Conservation (phyloP, 768 basidiomycete species). For the Pulveroboletus sp. region DNA sequence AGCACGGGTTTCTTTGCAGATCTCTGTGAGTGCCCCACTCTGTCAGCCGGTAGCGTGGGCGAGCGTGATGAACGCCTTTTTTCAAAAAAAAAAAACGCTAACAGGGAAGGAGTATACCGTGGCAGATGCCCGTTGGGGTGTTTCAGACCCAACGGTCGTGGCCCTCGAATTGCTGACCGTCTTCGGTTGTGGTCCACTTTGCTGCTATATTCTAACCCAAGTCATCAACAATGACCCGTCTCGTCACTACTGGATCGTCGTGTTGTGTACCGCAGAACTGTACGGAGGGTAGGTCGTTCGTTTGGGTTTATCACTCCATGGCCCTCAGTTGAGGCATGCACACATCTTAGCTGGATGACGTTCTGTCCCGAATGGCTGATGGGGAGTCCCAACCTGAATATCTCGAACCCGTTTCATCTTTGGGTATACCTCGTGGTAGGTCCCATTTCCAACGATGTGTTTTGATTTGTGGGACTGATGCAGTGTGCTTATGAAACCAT, state of each 20-base stretch:
- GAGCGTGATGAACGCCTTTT: no score
- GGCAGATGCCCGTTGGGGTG: conserved; percentile 80
- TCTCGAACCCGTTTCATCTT: conserved; percentile 62
- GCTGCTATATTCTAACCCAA: conserved; percentile 65
- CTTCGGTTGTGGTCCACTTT: conserved; percentile 64
- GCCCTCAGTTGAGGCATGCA: neutral
- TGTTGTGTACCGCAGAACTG: conserved; percentile 68
- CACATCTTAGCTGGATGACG: conserved; percentile 66
- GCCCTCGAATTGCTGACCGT: conserved; percentile 83
- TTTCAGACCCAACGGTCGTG: conserved; percentile 72
- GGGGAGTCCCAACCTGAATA: conserved; percentile 67
- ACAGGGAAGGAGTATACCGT: conserved; percentile 77
- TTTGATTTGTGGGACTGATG: neutral
- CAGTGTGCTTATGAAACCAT: neutral
- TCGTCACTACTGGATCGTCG: conserved; percentile 63
- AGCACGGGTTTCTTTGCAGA: conserved; percentile 66
- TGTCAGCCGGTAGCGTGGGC: neutral
- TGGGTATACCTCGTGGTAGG: conserved; percentile 81
- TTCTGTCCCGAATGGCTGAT: conserved; percentile 85
- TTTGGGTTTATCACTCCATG: neutral
- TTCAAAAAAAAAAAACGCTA: no score
- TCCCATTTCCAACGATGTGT: conserved; percentile 8
- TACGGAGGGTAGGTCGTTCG: conserved; percentile 61
- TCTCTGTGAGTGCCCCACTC: conserved; percentile 50
- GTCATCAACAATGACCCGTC: conserved; percentile 61